These are phyloP conservation scores for Exophiala alcalophila DNA, from an alignment of 2,329 filamentous ascomycete species.

Conservation along the genomic window DNA sequence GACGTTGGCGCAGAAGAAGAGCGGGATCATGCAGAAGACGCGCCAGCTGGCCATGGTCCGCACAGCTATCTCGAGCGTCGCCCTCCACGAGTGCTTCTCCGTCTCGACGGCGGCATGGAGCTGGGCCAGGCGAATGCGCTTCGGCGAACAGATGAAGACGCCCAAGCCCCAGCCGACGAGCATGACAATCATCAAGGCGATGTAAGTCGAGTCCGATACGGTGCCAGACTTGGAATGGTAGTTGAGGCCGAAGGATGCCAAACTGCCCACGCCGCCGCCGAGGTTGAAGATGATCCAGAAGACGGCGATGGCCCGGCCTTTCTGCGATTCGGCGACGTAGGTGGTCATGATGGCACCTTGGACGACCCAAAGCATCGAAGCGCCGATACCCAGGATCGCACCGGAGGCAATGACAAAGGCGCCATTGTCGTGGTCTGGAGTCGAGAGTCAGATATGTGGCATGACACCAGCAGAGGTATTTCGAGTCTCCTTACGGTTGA, in stretches of 20 bases:
- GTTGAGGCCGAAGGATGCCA: slow-evolving; percentile 47
- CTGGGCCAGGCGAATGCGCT: slow-evolving; percentile 42
- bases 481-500: slow-evolving; percentile 40
- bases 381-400: slow-evolving; percentile 49
- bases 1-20: slow-evolving; percentile 68
- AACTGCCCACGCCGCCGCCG: slow-evolving; percentile 76
- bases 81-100: slow-evolving; percentile 40
- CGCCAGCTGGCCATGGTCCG: slow-evolving; percentile 45
- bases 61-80: slow-evolving; percentile 36
- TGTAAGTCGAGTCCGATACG: slow-evolving; percentile 52
- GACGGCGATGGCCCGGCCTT: slow-evolving; percentile 83
- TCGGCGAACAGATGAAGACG: slow-evolving; percentile 49
- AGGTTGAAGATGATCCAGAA: slow-evolving; percentile 97
- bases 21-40: slow-evolving; percentile 65
- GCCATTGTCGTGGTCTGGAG: slow-evolving; percentile 42
- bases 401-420: slow-evolving; percentile 51
- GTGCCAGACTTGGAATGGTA: slow-evolving; percentile 44
- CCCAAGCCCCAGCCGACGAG: slow-evolving; percentile 52
- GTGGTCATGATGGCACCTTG: slow-evolving; percentile 60
- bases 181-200: slow-evolving; percentile 71
- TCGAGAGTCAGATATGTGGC: neutral
- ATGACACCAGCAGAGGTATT: no score
- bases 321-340: slow-evolving; percentile 77
- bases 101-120: slow-evolving; percentile 39
- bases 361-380: slow-evolving; percentile 50